These are phyloP conservation scores for Asterophora lycoperdoides DNA, from an alignment of 768 basidiomycete genomes.

Conservation along the genomic window DNA sequence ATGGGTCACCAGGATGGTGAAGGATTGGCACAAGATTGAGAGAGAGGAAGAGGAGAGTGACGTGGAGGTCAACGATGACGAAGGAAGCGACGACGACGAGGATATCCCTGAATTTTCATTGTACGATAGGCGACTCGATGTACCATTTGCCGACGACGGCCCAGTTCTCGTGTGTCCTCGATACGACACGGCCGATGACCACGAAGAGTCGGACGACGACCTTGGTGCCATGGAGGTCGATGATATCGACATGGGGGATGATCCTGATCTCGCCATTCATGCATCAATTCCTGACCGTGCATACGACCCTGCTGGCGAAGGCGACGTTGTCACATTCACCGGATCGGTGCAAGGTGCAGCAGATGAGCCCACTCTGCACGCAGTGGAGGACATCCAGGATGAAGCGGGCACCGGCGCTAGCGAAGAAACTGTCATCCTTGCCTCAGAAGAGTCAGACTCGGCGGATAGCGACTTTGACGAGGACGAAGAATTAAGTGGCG, in stretches of 20 bases:
- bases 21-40: too few relatives aligned
- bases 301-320: not conserved
- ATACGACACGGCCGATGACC: constrained; percentile 6
- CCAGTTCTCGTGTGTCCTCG: constrained; percentile 3
- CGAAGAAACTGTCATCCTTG: not conserved
- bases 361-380: not conserved
- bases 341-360: too few relatives aligned
- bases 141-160: constrained; percentile 3
- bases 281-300: not conserved
- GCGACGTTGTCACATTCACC: too few relatives aligned
- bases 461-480: constrained; percentile 10
- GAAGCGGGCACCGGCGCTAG: not conserved
- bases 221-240: too few relatives aligned
- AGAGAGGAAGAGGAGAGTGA: not conserved
- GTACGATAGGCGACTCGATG: not conserved
- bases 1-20: constrained; percentile 25
- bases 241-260: constrained; percentile 8
- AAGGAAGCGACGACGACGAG: not conserved
- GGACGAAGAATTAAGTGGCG: constrained; percentile 7
- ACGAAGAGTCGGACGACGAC: not conserved
- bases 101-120: too few relatives aligned
- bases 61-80: not conserved
- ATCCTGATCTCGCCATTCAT: not conserved
- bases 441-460: constrained; percentile 1
- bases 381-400: not conserved